Base-by-base conservation (phyloP, 2,329 filamentous ascomycete genomes). In the Trichoderma aggressivum region DNA sequence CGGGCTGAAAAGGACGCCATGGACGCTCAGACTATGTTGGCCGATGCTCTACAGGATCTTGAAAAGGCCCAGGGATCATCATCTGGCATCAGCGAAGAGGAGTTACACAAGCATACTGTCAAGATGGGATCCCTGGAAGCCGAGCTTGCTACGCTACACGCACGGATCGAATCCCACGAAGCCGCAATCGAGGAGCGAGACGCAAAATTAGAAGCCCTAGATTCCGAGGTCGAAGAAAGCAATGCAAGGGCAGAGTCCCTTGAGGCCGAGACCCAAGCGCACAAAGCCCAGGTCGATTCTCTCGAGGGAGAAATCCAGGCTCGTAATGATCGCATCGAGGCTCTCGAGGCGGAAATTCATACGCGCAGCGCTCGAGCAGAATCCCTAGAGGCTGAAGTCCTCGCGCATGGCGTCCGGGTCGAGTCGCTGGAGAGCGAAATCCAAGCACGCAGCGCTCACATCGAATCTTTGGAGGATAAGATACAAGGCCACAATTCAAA, bases 21-120 rank as follows among this genome's bases (percentile, higher is more conserved):
- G 71, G 78, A 79, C 16, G 79, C 82, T 1, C 86, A 87, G 71
- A 79, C 80, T n/a, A 83, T 88, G 80, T 82, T 89, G 7, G 82
- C 71, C 6, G 63, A 71, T 34, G 63, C 71, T 32, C 26, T 71
- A 24, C 56, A 69, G 50, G 71, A 89, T 67, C 81, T 88, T 10
- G 85, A 87, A 73, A 74, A 78, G 60, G 77, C 79, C 12, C 77
- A 77, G 61, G 65, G 73, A 56, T 76, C 76, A 14, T 74, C 76
- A 7, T 72, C 76, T 30, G 78, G 74, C 7, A 67, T 74, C 18
- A 74, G 75, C 10, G 73, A 77, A 14, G 76, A 74, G 4, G 75
- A 77, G 32, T 65, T 79, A 2, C 74, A 81, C 71, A 47, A 74
- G 56, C 74, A 74, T 14, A 72, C 72, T 34, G 53, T 64, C 6